Base-by-base conservation (phyloP, 805 yeast species). In the Vanderwaltozyma tropicalis region DNA sequence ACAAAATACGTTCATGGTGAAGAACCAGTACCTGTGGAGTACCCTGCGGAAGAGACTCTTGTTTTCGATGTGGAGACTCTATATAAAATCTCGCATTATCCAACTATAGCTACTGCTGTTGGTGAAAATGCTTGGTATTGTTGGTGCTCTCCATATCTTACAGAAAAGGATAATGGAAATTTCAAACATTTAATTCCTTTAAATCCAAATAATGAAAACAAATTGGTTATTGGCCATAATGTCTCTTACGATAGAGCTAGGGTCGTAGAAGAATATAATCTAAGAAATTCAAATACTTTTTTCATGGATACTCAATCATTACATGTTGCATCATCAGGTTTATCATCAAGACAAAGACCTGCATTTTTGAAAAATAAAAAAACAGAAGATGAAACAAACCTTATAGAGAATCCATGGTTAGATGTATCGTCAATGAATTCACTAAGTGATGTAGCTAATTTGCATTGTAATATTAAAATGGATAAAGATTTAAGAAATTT, bases 21-120 rank as follows among this genome's bases (percentile, higher is more conserved):
- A 37, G 38, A 38, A 0, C 87, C 95, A 0, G 58, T 60, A 16
- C 41, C 53, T 0, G 95, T 92, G 0, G 66, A 64, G 0, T 78
- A 62, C 48, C 98, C 98, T 0, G 45, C 62, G 3, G 96, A 84
- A 40, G 69, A 76, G 30, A 75, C 73, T 2, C 52, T 92, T 11
- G 87, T 82, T 0, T 89, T 89, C 57, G 99, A 92, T 59, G 88
- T 85, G 10, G 99, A 92, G 56, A 84, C 80, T 0, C 55, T 88
- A 51, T 88, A 86, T 60, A 79, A 84, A 46, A 59, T 75, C 1
- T 74, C 92, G 0, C 72, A 70, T 3, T 88, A 76, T 53, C 79
- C 97, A 0, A 74, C 82, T 0, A 54, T 92, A 59, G 96, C 95
- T 1, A 72, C 83, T 0, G 94, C 95, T 10, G 78, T 70, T 2